phyloP scores from a whole-genome alignment of 2,329 filamentous ascomycete species.

The Talaromyces sp. region DNA sequence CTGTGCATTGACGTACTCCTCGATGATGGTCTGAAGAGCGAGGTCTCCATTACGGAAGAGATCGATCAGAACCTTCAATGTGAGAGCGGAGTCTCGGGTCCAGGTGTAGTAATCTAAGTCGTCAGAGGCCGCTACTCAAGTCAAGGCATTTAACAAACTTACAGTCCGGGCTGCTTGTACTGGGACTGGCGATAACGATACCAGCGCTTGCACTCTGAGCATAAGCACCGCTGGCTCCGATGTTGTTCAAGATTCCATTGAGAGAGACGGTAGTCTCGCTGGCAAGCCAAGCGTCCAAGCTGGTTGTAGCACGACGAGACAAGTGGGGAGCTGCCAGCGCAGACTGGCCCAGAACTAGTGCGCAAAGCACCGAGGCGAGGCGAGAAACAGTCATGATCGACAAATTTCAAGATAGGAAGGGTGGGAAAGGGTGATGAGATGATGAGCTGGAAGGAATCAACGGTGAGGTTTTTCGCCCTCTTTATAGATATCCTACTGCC shows the following conservation, averaged over 20 bases:
- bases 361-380: slow-evolving; percentile 24
- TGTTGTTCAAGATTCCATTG: slow-evolving; percentile 54
- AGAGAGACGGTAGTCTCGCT: slow-evolving; percentile 49
- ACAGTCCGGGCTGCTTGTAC: slow-evolving; percentile 55
- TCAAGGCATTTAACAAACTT: background rate
- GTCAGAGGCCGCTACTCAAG: background rate
- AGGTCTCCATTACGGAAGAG: slow-evolving; percentile 60
- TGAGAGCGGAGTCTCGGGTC: slow-evolving; percentile 70
- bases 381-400: slow-evolving; percentile 19
- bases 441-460: background rate
- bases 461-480: background rate
- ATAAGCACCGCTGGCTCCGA: slow-evolving; percentile 50
- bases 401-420: background rate
- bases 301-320: slow-evolving; percentile 21
- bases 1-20: slow-evolving; percentile 67
- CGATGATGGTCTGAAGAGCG: slow-evolving; percentile 57
- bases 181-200: slow-evolving; percentile 56
- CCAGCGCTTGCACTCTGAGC: slow-evolving; percentile 49
- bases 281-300: slow-evolving; percentile 32
- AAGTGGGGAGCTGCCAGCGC: slow-evolving; percentile 23
- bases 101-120: slow-evolving; percentile 71
- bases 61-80: slow-evolving; percentile 67
- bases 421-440: background rate
- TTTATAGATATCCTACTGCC: background rate
- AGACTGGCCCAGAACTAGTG: slow-evolving; percentile 20